Base-by-base conservation (phyloP, 164 flowering plant genomes). In the Vitis riparia region DNA sequence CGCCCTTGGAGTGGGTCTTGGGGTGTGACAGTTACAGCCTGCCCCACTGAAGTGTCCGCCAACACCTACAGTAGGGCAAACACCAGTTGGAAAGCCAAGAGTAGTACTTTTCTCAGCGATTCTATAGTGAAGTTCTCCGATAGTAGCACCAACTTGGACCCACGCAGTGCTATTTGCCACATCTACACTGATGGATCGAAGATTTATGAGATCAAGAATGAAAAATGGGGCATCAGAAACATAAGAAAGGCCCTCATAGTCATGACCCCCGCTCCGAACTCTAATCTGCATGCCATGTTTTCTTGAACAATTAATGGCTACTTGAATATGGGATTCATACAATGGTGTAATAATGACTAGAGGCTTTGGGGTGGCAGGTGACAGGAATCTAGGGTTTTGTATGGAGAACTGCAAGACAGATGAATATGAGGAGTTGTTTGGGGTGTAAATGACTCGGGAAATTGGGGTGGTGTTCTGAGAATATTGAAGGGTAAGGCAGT, bases 61-160 rank as follows among this genome's bases (percentile, higher is more conserved):
- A 29, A 71, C 62, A 37, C 44, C 44, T 37, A 71, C 55, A n/a
- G 70, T 74, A 3, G 75, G 67, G 30, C 77, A 74, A 12, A 63
- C 55, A 1, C 80, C 80, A 0, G 73, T 72, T 0, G 80, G 77
- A 62, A 74, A 78, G 11, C 68, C 80, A 58, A 52, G 77, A 3
- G 51, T 61, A 8, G 52, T 53, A 44, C 75, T 74, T 58, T 63
- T 68, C 55, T 70, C 62, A 3, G 77, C 76, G 14, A 75, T 69
- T 19, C 65, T 53, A 29, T 71, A 75, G 53, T 78, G 71, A 7
- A 78, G 56, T 50, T 78, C 76, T 0, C 81, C 78, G 1, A 68
- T 8, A 0, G 81, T 65, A 5, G 68, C 58, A 3, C 68, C 68
- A 13, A 32, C 12, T 27, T 65, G n/a, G 4, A 65, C 57, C 68